These are phyloP conservation scores for Collariella sp. DNA, from an alignment of 495 filamentous ascomycete species.

Conservation along the genomic window DNA sequence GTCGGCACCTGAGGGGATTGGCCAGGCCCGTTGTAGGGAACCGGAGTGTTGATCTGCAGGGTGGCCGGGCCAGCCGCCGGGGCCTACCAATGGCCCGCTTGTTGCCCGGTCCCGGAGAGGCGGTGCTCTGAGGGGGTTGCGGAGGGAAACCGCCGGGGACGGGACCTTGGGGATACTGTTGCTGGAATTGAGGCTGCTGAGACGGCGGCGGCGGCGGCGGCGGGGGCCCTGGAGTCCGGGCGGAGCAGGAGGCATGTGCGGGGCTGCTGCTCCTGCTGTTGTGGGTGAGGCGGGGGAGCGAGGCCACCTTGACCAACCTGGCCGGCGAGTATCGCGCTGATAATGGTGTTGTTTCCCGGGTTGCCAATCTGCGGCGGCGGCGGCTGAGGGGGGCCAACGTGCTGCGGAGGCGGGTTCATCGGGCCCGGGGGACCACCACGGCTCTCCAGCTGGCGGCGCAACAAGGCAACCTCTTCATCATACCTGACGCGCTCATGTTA, in stretches of 20 bases:
- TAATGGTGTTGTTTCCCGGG: slow-evolving; percentile 71
- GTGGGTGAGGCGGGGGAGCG: slow-evolving; percentile 74
- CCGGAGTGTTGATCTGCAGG: slow-evolving; percentile 76
- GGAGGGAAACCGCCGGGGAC: slow-evolving; percentile 44
- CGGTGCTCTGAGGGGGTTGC: slow-evolving; percentile 71
- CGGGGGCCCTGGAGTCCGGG: slow-evolving; percentile 56
- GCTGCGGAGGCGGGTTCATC: slow-evolving; percentile 59
- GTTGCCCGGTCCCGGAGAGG: slow-evolving; percentile 78
- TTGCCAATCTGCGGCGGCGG: slow-evolving; percentile 70
- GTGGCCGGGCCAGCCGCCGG: slow-evolving; percentile 69
- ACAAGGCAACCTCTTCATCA: slow-evolving; percentile 77
- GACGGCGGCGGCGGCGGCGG: slow-evolving; percentile 48
- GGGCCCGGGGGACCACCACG: slow-evolving; percentile 62
- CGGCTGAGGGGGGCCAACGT: slow-evolving; percentile 63
- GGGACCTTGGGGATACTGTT: slow-evolving; percentile 44
- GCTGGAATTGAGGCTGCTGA: slow-evolving; percentile 44
- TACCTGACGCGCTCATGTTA: slow-evolving; percentile 51
- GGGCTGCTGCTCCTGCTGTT: slow-evolving; percentile 48
- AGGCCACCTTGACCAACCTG: slow-evolving; percentile 77
- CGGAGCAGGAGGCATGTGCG: slow-evolving; percentile 55
- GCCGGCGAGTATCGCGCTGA: slow-evolving; percentile 92
- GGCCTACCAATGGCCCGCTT: slow-evolving; percentile 47
- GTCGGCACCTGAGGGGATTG: slow-evolving; percentile 73
- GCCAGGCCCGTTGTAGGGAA: slow-evolving; percentile 73
- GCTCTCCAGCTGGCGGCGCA: slow-evolving; percentile 79